A percentile compares a stretch with the other conserved stretches of the same genome.
phyloP scores from a whole-genome alignment of 306 rosid species.

The Prunus mongolica region DNA sequence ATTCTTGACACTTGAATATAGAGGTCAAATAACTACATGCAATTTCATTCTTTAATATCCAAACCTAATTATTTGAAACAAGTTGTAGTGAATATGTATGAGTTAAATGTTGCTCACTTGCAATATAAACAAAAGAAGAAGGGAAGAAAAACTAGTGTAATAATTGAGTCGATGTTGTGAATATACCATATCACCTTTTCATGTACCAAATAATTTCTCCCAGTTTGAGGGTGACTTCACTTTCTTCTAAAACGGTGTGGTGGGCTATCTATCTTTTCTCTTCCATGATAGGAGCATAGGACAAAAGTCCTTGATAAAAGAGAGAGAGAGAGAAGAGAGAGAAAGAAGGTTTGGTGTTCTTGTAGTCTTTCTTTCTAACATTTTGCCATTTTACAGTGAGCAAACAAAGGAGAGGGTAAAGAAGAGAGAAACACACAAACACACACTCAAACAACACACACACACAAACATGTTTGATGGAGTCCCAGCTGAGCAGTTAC shows the following conservation, averaged over 20 bases:
- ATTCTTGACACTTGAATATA: too few relatives aligned
- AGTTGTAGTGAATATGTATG: too few relatives aligned
- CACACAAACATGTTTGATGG: conserved; percentile 75
- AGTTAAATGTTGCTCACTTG: too few relatives aligned
- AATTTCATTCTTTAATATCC: too few relatives aligned
- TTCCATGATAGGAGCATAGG: conserved; percentile 52
- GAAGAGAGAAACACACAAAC: conserved; percentile 9
- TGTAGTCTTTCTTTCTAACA: conserved; percentile 40
- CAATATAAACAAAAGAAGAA: too few relatives aligned
- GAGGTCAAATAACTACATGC: too few relatives aligned
- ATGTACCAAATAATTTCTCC: conserved; percentile 7
- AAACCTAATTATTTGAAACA: too few relatives aligned
- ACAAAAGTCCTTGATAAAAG: conserved; percentile 58
- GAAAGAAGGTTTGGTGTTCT: conserved; percentile 34
- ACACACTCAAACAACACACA: conserved; percentile 14
- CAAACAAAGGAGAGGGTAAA: conserved; percentile 23
- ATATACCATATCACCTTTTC: background rate
- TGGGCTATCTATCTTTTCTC: conserved; percentile 54
- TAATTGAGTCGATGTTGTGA: background rate
- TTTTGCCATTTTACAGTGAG: conserved; percentile 42
- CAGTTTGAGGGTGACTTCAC: conserved; percentile 61
- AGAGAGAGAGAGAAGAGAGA: conserved; percentile 32
- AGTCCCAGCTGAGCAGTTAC: conserved; percentile 81
- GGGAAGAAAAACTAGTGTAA: background rate
- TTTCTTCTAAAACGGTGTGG: conserved; percentile 75